phyloP scores from a whole-genome alignment of 2,329 filamentous ascomycete genomes.

The Fusarium proliferatum region DNA sequence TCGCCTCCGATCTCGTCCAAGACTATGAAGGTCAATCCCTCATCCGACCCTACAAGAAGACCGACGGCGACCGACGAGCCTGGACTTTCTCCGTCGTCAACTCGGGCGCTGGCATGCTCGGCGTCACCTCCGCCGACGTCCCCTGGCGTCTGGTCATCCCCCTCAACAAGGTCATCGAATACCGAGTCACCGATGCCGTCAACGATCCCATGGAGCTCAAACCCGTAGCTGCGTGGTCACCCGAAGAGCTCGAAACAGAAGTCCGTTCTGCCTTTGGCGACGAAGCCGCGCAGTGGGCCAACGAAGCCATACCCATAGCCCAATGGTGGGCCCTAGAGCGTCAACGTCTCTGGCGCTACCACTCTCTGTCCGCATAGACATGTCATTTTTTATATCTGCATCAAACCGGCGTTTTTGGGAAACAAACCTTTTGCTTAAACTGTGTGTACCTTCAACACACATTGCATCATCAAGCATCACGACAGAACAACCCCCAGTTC shows the following conservation, averaged over 20 bases:
- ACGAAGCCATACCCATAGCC: conserved; percentile 39
- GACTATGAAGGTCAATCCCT: conserved; percentile 53
- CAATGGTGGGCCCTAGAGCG: conserved; percentile 42
- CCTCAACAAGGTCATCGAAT: conserved; percentile 47
- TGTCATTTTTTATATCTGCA: conserved; percentile 10
- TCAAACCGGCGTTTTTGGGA: conserved; percentile 27
- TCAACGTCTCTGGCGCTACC: conserved; percentile 41
- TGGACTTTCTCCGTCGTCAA: conserved; percentile 53
- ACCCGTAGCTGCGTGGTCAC: conserved; percentile 44
- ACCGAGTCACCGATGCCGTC: conserved; percentile 47
- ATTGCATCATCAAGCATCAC: conserved; percentile 14
- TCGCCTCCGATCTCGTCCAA: conserved; percentile 45
- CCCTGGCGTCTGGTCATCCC: conserved; percentile 49
- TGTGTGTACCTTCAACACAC: conserved; percentile 1
- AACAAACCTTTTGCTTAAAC: conserved; percentile 7
- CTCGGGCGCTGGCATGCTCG: conserved; percentile 49
- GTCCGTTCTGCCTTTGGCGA: conserved; percentile 35
- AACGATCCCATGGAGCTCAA: conserved; percentile 47
- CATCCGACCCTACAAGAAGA: conserved; percentile 45
- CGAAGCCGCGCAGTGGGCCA: conserved; percentile 47
- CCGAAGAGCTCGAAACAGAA: conserved; percentile 33
- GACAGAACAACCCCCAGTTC: not conserved
- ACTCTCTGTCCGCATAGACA: conserved; percentile 28
- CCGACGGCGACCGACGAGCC: conserved; percentile 42
- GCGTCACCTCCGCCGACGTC: conserved; percentile 48